These are phyloP conservation scores for Luffa acutangula DNA, from an alignment of 306 rosid genomes.

Conservation along the genomic window DNA sequence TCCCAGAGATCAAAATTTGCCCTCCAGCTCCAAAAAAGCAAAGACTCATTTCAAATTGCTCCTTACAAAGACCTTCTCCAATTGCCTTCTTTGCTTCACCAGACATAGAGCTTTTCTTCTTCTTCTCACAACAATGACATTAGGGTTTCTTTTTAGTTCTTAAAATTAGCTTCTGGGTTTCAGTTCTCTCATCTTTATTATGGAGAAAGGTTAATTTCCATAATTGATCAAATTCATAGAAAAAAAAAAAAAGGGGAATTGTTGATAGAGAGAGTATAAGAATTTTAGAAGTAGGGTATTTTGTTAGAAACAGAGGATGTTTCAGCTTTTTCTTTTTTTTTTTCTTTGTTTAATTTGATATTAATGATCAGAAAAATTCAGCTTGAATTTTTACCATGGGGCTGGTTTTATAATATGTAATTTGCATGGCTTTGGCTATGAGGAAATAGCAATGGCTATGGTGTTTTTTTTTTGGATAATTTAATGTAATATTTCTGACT, in stretches of 20 bases:
- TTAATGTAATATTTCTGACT: slow-evolving; percentile 5
- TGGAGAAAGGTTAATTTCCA: not conserved
- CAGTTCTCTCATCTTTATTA: not conserved
- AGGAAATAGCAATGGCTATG: not conserved
- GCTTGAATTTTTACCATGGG: not conserved
- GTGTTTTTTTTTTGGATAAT: not conserved
- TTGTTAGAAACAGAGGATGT: not conserved
- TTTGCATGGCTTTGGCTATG: not conserved
- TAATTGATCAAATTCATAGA: not conserved
- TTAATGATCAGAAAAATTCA: not conserved
- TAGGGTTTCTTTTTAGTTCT: not conserved
- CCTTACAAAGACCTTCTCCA: slow-evolving; percentile 29
- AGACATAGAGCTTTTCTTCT: slow-evolving; percentile 55
- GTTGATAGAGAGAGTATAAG: not conserved
- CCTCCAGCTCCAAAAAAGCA: slow-evolving; percentile 70
- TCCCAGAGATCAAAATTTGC: slow-evolving; percentile 58
- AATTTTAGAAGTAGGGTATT: not conserved
- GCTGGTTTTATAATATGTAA: not conserved
- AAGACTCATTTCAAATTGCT: slow-evolving; percentile 33
- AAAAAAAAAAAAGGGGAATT: not conserved
- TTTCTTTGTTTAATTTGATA: not conserved
- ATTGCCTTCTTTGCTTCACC: slow-evolving; percentile 57
- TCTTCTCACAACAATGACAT: slow-evolving; percentile 9
- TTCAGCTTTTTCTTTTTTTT: not conserved
- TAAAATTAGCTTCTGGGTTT: not conserved